Evolutionary conservation across 495 filamentous ascomycete species (phyloP).

Genomic region (Bacidia gigantensis): DNA sequence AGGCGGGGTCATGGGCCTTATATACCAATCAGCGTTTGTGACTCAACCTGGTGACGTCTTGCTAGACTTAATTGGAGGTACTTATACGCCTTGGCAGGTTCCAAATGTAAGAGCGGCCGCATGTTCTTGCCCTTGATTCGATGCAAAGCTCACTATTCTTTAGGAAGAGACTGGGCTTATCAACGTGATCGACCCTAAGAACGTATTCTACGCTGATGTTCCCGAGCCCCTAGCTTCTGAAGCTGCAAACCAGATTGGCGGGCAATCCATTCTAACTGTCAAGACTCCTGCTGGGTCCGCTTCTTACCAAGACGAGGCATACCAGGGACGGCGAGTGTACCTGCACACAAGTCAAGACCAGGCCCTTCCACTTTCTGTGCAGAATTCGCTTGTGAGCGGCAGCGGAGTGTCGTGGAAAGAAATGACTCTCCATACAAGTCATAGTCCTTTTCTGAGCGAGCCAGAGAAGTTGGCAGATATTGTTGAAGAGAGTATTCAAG

Average conservation of each 20-base stretch:
- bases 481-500: slow-evolving; percentile 2
- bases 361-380: slow-evolving; percentile 5
- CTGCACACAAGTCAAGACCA: slow-evolving; percentile 9
- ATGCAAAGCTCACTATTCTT: background rate
- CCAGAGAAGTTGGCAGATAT: slow-evolving; percentile 9
- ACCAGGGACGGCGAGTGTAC: slow-evolving; percentile 12
- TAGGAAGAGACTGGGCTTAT: slow-evolving; percentile 7
- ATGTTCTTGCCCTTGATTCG: background rate
- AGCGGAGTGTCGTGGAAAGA: slow-evolving; percentile 12
- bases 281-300: slow-evolving; percentile 4
- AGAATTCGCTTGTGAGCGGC: slow-evolving; percentile 9
- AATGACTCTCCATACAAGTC: slow-evolving; percentile 6
- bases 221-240: slow-evolving; percentile 8
- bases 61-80: slow-evolving; percentile 7
- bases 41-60: slow-evolving; percentile 3
- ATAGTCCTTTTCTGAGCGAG: slow-evolving; percentile 11
- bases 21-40: slow-evolving; percentile 24
- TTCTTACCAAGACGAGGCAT: slow-evolving; percentile 4
- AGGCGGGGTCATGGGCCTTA: slow-evolving; percentile 19
- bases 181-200: slow-evolving; percentile 5
- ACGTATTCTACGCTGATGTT: slow-evolving; percentile 12
- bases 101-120: background rate
- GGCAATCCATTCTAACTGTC: slow-evolving; percentile 7
- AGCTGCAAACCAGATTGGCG: slow-evolving; percentile 1
- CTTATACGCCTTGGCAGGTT: slow-evolving; percentile 7